A percentile compares a stretch with the other conserved stretches of the same genome.
Conservation (phyloP, 2,329 filamentous ascomycete species). For the Penicillium occitanis region DNA sequence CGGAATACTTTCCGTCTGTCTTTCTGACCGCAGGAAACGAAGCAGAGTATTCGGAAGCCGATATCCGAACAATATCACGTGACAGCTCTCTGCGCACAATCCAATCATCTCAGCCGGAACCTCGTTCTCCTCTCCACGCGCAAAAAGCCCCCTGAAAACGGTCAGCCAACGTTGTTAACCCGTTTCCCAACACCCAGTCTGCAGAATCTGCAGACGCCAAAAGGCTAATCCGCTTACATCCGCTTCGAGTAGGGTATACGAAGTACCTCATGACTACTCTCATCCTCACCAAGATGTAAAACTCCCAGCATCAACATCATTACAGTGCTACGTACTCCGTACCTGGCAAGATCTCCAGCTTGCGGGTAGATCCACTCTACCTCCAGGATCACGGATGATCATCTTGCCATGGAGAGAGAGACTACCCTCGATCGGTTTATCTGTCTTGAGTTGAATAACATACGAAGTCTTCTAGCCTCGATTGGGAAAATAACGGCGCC, state of each 20-base stretch:
- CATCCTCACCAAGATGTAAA: too few species aligned
- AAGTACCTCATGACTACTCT: not conserved
- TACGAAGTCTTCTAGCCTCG: not conserved
- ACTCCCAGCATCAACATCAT: not conserved
- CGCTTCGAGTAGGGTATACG: not conserved
- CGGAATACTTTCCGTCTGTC: not conserved
- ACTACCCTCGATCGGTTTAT: not conserved
- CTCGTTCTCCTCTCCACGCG: not conserved
- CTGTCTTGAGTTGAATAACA: not conserved
- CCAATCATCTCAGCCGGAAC: not conserved
- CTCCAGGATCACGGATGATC: constrained; percentile 11
- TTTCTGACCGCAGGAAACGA: not conserved
- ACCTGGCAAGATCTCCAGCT: constrained; percentile 9
- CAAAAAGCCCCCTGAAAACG: not conserved
- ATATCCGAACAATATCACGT: not conserved
- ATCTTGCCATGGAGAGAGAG: not conserved
- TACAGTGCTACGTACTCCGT: not conserved
- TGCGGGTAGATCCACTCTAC: constrained; percentile 14
- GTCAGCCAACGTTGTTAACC: not conserved
- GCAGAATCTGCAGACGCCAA: not conserved
- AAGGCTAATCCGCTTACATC: not conserved
- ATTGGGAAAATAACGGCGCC: not conserved
- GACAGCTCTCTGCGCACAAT: not conserved
- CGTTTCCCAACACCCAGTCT: not conserved
- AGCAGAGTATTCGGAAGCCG: not conserved